These are phyloP conservation scores for Schwanniomyces pseudopolymorphus DNA, from an alignment of 805 yeast genomes.

Conservation along the genomic window DNA sequence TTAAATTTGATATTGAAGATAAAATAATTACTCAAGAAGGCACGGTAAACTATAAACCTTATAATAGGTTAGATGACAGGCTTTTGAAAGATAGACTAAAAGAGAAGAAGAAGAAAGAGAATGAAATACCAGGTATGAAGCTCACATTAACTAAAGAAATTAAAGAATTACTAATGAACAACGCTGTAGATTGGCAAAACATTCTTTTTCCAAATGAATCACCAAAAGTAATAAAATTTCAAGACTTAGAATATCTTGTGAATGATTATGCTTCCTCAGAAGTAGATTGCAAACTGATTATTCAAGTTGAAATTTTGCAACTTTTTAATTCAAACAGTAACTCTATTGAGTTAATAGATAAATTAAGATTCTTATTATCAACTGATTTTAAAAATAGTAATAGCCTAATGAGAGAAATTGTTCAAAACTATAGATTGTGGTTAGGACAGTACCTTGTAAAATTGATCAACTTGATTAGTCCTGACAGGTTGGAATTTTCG, in stretches of 20 bases:
- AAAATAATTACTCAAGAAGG: neutral
- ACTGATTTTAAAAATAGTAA: conserved; percentile 13
- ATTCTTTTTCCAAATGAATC: neutral
- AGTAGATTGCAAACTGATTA: neutral
- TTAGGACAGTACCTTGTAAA: neutral
- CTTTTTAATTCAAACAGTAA: neutral
- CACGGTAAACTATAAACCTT: neutral
- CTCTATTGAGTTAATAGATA: conserved; percentile 4
- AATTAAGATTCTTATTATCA: conserved; percentile 12
- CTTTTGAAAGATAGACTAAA: neutral
- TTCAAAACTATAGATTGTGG: conserved; percentile 2
- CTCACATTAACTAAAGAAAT: neutral
- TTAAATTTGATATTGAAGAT: neutral
- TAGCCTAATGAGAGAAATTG: conserved; percentile 4
- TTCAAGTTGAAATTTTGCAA: neutral
- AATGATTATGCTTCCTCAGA: neutral
- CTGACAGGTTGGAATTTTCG: neutral
- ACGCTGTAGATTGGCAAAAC: neutral
- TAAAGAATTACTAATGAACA: neutral
- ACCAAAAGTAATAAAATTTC: neutral
- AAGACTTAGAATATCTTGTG: neutral
- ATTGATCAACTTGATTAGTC: neutral
- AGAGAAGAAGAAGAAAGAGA: neutral
- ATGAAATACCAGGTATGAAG: neutral
- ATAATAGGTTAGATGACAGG: neutral